Percentiles rank a stretch among this genome's conserved stretches.
phyloP scores from a whole-genome alignment of 352 stramenopile genomes.

The Globisporangium parvum region DNA sequence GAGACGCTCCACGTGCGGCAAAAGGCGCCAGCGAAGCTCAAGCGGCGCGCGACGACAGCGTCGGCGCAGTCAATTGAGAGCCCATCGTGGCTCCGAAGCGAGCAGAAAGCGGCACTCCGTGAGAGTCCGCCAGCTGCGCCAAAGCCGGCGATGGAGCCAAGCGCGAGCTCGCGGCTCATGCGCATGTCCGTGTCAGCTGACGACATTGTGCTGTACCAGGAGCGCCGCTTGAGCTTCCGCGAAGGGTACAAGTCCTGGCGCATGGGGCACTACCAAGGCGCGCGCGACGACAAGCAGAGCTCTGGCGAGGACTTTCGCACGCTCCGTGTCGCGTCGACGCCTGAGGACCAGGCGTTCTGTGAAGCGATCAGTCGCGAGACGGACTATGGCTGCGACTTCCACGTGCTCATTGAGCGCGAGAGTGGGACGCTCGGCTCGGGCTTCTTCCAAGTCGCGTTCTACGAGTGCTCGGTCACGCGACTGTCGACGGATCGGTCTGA shows the following conservation, averaged over 20 bases:
- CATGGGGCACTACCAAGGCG: conserved; percentile 73
- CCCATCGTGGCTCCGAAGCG: conserved; percentile 3
- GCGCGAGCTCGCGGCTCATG: conserved; percentile 26
- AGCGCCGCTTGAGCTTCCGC: conserved; percentile 67
- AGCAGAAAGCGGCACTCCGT: not conserved
- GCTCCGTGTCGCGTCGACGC: conserved; percentile 43
- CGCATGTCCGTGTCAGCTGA: conserved; percentile 75
- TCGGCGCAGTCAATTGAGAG: conserved; percentile 2
- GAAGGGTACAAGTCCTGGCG: conserved; percentile 84
- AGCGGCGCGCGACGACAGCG: conserved; percentile 5
- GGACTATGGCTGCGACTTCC: conserved; percentile 61
- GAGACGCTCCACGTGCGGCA: conserved; percentile 41
- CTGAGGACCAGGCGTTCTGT: conserved; percentile 76
- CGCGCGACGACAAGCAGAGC: conserved; percentile 66
- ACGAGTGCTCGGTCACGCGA: conserved; percentile 73
- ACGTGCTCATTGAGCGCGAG: conserved; percentile 67
- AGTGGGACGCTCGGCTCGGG: conserved; percentile 47
- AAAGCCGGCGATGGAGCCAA: conserved; percentile 9
- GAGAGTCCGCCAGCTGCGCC: not conserved
- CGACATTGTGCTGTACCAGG: conserved; percentile 82
- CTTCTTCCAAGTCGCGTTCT: conserved; percentile 86
- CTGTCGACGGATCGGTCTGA: conserved; percentile 38
- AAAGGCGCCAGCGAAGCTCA: conserved; percentile 18
- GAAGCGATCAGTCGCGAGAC: conserved; percentile 54
- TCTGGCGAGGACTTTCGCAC: conserved; percentile 36